Conservation (phyloP, 768 basidiomycete genomes). For the Brasilioporus rufonigricans region DNA sequence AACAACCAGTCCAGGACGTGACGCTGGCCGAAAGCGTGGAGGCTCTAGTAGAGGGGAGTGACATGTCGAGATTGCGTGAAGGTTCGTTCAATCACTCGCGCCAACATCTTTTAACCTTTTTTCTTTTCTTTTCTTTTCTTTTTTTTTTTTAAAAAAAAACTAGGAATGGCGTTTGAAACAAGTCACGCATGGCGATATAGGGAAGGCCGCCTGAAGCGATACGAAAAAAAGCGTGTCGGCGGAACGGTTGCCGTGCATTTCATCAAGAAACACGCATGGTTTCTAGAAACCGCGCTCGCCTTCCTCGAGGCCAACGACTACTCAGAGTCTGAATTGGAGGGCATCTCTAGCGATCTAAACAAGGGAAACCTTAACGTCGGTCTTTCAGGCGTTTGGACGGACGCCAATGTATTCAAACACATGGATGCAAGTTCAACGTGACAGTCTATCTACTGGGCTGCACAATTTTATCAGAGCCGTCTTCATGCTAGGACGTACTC, state of each 20-base stretch:
- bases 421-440: slow-evolving; percentile 9
- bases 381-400: slow-evolving; percentile 31
- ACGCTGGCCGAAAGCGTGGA: slow-evolving; percentile 74
- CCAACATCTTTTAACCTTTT: background rate
- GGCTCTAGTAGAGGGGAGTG: slow-evolving; percentile 89
- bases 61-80: slow-evolving; percentile 71
- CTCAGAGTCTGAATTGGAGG: slow-evolving; percentile 43
- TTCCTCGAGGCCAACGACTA: slow-evolving; percentile 78
- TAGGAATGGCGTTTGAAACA: slow-evolving; percentile 58
- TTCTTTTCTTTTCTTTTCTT: background rate
- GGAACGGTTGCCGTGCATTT: slow-evolving; percentile 97
- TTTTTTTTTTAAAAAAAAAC: too few species aligned
- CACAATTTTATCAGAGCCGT: background rate
- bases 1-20: slow-evolving; percentile 63
- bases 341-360: slow-evolving; percentile 6
- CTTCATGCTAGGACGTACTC: background rate
- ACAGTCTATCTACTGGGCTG: background rate
- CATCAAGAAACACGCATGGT: slow-evolving; percentile 97
- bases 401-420: slow-evolving; percentile 20
- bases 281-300: slow-evolving; percentile 87
- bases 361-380: slow-evolving; percentile 19
- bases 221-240: slow-evolving; percentile 70
- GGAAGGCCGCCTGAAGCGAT: slow-evolving; percentile 65
- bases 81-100: slow-evolving; percentile 36
- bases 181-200: slow-evolving; percentile 69